These are phyloP conservation scores for Magnusiomyces sp. DNA, from an alignment of 1,139 yeast species.

Conservation along the genomic window DNA sequence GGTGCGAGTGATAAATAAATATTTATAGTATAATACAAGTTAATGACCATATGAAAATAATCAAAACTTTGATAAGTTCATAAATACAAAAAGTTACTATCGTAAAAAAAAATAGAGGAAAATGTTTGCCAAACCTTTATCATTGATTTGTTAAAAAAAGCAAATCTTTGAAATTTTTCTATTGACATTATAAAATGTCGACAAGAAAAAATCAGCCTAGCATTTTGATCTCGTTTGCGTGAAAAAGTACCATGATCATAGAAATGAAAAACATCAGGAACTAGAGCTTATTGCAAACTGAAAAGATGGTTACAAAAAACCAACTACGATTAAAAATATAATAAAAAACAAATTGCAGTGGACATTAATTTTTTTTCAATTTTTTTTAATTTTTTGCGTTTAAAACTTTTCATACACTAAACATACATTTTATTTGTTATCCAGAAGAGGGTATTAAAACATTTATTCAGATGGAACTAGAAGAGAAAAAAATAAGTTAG, in stretches of 20 bases:
- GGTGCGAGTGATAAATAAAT: slow-evolving; percentile 14
- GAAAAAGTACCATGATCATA: slow-evolving; percentile 3
- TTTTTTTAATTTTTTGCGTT: too few species aligned
- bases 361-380: slow-evolving; percentile 6
- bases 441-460: slow-evolving; percentile 19
- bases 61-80: too few species aligned
- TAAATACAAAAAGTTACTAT: too few species aligned
- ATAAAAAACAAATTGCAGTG: not conserved
- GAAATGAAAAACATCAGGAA: not conserved
- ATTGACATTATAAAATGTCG: too few species aligned
- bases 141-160: too few species aligned
- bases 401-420: slow-evolving; percentile 4
- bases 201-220: not conserved
- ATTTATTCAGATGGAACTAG: slow-evolving; percentile 17
- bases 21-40: too few species aligned
- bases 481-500: slow-evolving; percentile 9
- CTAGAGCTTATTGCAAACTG: slow-evolving; percentile 5
- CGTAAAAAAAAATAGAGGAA: too few species aligned
- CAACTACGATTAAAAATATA: too few species aligned
- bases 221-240: slow-evolving; percentile 3
- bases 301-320: too few species aligned
- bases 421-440: slow-evolving; percentile 3
- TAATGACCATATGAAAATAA: too few species aligned
- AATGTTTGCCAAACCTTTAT: too few species aligned
- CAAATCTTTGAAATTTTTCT: too few species aligned